Conservation (phyloP, 257 asterid genomes). For the Schizonepeta tenuifolia region DNA sequence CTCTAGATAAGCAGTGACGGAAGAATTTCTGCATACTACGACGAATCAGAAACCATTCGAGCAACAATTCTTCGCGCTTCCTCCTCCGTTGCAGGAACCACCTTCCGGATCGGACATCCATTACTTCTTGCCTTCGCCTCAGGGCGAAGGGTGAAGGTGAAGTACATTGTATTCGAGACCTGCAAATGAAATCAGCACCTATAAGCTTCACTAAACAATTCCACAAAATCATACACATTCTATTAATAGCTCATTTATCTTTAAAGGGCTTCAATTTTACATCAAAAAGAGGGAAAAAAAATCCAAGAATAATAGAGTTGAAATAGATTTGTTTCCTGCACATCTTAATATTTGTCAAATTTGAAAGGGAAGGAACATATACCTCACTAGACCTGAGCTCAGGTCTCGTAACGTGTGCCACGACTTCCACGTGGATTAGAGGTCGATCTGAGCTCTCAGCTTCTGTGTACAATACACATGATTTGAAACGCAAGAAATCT, state of each 20-base stretch:
- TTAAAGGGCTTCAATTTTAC: slow-evolving; percentile 3
- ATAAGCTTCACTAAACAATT: not conserved
- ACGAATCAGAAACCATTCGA: slow-evolving; percentile 72
- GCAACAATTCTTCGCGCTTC: slow-evolving; percentile 74
- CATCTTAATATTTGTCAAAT: not conserved
- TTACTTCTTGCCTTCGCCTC: slow-evolving; percentile 72
- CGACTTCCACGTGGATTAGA: slow-evolving; percentile 79
- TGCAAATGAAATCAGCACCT: slow-evolving; percentile 37
- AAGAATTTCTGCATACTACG: not conserved
- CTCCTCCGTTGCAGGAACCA: slow-evolving; percentile 97
- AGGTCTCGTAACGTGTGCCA: slow-evolving; percentile 95
- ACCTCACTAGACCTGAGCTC: slow-evolving; percentile 94
- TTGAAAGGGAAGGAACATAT: slow-evolving; percentile 37
- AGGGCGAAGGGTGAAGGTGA: slow-evolving; percentile 82
- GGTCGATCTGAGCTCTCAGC: slow-evolving; percentile 66
- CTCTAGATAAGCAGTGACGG: not conserved
- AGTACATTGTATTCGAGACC: slow-evolving; percentile 88
- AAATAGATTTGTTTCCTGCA: not conserved
- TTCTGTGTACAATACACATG: slow-evolving; percentile 87
- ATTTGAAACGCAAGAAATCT: slow-evolving; percentile 87
- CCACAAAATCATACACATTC: not conserved
- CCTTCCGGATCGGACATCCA: slow-evolving; percentile 69
- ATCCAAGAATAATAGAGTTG: not conserved
- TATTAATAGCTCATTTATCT: not conserved
- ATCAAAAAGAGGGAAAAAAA: not conserved